phyloP scores from a whole-genome alignment of 2,329 filamentous ascomycete genomes.

The Aspergillus candidus region DNA sequence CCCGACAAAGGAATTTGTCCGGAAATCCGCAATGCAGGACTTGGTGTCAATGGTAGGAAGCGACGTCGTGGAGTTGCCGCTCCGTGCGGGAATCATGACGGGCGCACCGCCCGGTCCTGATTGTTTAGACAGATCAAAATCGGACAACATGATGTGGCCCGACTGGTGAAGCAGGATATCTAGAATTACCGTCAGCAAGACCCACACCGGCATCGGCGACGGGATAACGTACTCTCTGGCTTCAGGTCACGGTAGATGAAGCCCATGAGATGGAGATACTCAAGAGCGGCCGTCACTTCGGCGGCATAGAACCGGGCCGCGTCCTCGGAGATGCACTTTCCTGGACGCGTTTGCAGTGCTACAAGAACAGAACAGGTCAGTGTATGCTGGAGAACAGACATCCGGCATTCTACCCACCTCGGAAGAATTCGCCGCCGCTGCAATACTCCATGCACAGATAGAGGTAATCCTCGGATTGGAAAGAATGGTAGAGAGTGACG shows the following conservation, averaged over 20 bases:
- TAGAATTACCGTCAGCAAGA: conserved; percentile 41
- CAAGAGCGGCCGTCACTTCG: conserved; percentile 90
- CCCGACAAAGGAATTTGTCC: conserved; percentile 96
- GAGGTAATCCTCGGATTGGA: conserved; percentile 96
- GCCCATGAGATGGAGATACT: conserved; percentile 97
- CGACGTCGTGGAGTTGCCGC: conserved; percentile 76
- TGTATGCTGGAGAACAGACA: not conserved
- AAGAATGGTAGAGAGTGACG: conserved; percentile 96
- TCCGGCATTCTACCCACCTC: conserved; percentile 41
- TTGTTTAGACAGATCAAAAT: conserved; percentile 97
- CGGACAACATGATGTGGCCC: conserved; percentile 99
- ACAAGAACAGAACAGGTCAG: conserved; percentile 10
- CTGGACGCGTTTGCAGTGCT: conserved; percentile 89
- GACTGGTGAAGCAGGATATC: conserved; percentile 97
- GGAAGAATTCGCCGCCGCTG: conserved; percentile 96
- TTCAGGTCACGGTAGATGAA: conserved; percentile 99
- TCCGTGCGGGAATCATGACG: conserved; percentile 93
- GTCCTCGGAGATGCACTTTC: conserved; percentile 95
- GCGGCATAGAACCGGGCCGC: conserved; percentile 96
- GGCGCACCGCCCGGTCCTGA: conserved; percentile 92
- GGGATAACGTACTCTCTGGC: conserved; percentile 70
- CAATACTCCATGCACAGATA: conserved; percentile 99
- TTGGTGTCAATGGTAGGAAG: conserved; percentile 97
- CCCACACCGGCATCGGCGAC: not conserved
- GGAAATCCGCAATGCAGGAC: conserved; percentile 96